Evolutionary conservation across 2,329 filamentous ascomycete species (phyloP).

Genomic region (Colletotrichum liriopes): DNA sequence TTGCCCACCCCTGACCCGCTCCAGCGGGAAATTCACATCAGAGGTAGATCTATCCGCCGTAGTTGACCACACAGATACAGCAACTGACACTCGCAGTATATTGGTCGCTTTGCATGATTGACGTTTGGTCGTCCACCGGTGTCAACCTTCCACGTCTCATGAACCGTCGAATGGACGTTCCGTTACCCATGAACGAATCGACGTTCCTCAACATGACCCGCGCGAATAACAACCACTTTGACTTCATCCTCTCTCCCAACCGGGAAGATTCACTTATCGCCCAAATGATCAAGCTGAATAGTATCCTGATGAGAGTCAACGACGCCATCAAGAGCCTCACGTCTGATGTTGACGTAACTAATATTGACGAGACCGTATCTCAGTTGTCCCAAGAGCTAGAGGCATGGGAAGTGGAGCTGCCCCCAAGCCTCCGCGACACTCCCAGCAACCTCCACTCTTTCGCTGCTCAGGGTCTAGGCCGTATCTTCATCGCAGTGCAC

Average conservation of each 20-base stretch:
- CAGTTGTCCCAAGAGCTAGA: constrained; percentile 53
- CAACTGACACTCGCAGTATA: constrained; percentile 39
- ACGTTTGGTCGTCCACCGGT: constrained; percentile 46
- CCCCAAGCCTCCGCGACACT: constrained; percentile 54
- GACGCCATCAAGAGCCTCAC: constrained; percentile 48
- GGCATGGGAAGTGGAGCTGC: constrained; percentile 54
- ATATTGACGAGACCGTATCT: constrained; percentile 50
- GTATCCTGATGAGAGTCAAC: constrained; percentile 57
- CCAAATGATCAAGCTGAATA: constrained; percentile 49
- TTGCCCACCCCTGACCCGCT: constrained; percentile 48
- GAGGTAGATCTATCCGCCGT: constrained; percentile 43
- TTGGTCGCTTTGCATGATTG: constrained; percentile 47
- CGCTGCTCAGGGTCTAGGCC: constrained; percentile 56
- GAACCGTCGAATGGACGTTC: constrained; percentile 46
- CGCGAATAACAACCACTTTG: constrained; percentile 43
- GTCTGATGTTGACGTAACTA: constrained; percentile 44
- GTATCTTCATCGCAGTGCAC: constrained; percentile 61
- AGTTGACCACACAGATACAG: no score
- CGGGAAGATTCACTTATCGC: constrained; percentile 44
- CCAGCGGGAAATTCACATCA: constrained; percentile 54
- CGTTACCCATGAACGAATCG: constrained; percentile 55
- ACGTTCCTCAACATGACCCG: constrained; percentile 50
- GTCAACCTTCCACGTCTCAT: constrained; percentile 46
- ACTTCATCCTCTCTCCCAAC: constrained; percentile 44
- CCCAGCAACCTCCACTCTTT: constrained; percentile 56